A percentile compares a stretch with the other conserved stretches of the same genome.
These are phyloP conservation scores for Podaxis carcinomalis DNA, from an alignment of 768 basidiomycete species.

Conservation along the genomic window DNA sequence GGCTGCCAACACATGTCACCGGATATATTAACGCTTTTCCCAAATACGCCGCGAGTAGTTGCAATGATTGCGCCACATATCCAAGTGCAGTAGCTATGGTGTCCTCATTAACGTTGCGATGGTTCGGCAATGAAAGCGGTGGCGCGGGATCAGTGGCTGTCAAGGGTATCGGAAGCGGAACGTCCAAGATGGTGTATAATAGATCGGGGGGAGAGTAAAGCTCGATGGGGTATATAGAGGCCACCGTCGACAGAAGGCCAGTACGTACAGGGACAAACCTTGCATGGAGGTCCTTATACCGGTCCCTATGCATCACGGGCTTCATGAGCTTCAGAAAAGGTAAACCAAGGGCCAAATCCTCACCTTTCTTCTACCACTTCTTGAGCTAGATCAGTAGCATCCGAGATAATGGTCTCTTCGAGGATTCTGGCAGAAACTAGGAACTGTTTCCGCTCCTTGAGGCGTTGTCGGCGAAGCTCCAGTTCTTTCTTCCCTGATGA, in stretches of 20 bases:
- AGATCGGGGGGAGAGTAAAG: conserved; percentile 79
- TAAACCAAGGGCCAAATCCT: conserved; percentile 12
- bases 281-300: conserved; percentile 41
- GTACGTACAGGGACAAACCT: conserved; percentile 52
- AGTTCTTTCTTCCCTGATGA: conserved; percentile 28
- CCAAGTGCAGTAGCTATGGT: conserved; percentile 86
- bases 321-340: neutral
- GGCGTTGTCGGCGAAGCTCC: conserved; percentile 33
- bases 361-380: conserved; percentile 19
- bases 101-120: conserved; percentile 79
- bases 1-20: conserved; percentile 84
- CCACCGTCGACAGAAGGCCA: conserved; percentile 64
- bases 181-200: conserved; percentile 82
- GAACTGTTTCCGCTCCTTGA: conserved; percentile 42
- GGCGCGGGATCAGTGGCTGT: conserved; percentile 77
- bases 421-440: conserved; percentile 35
- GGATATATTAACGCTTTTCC: conserved; percentile 81
- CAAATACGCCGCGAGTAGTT: conserved; percentile 75
- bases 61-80: conserved; percentile 83
- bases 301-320: conserved; percentile 35
- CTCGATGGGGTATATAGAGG: conserved; percentile 85
- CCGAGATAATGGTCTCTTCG: conserved; percentile 10
- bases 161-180: conserved; percentile 88
- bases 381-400: conserved; percentile 2
- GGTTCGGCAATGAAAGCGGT: conserved; percentile 61